A percentile compares a stretch with the other conserved stretches of the same genome.
phyloP scores from a whole-genome alignment of 805 yeast species.

The Teunomyces kruisii region DNA sequence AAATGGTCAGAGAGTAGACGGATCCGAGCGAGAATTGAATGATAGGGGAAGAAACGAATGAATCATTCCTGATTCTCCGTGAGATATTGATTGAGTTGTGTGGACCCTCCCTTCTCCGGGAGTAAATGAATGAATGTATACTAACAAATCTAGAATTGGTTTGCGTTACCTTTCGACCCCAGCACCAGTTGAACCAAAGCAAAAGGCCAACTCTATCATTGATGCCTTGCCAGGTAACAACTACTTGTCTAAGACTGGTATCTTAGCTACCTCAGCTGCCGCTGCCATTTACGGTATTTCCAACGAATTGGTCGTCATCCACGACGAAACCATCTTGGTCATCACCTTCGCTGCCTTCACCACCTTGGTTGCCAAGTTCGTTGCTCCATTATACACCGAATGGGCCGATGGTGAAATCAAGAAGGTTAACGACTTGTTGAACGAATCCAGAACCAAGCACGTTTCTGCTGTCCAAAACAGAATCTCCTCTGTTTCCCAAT shows the following conservation, averaged over 20 bases:
- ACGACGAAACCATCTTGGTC: conserved; percentile 88
- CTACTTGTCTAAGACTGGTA: conserved; percentile 87
- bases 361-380: conserved; percentile 75
- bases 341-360: conserved; percentile 77
- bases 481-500: conserved; percentile 82
- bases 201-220: conserved; percentile 85
- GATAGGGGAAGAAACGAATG: background rate
- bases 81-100: background rate
- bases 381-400: conserved; percentile 92
- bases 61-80: background rate
- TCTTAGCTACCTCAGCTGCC: conserved; percentile 91
- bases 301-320: conserved; percentile 87
- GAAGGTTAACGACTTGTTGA: conserved; percentile 77
- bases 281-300: conserved; percentile 93
- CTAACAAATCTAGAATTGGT: conserved; percentile 50
- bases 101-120: no score
- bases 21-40: no score
- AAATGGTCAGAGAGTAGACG: no score
- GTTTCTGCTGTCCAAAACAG: conserved; percentile 90
- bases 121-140: no score
- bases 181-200: conserved; percentile 75
- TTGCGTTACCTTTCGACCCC: conserved; percentile 67
- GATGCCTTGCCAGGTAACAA: conserved; percentile 93
- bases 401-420: conserved; percentile 87
- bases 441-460: conserved; percentile 86